phyloP scores from a whole-genome alignment of 192 early-diverging fungal species.

The Umbelopsis sp. region DNA sequence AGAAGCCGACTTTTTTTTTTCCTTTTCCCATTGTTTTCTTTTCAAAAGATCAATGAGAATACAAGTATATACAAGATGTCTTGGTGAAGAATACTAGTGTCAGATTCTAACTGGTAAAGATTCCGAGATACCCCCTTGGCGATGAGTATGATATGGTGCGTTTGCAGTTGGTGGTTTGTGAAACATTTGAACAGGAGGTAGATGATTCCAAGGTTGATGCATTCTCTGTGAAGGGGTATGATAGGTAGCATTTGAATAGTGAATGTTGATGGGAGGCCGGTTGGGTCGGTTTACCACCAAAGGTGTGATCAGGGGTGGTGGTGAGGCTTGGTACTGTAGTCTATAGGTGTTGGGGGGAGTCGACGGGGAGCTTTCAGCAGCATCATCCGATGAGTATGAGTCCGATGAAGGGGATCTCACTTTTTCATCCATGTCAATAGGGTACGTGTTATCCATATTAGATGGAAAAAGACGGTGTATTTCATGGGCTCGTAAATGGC shows the following conservation, averaged over 20 bases:
- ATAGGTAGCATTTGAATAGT: not conserved
- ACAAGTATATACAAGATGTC: not conserved
- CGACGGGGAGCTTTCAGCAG: slow-evolving; percentile 3
- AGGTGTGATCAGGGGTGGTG: slow-evolving; percentile 3
- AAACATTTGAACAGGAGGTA: slow-evolving; percentile 2
- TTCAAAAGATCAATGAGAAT: not conserved
- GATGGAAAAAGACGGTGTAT: not conserved
- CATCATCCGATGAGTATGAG: slow-evolving; percentile 13
- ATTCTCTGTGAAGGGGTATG: not conserved
- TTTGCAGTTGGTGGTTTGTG: not conserved
- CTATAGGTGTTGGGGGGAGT: slow-evolving; percentile 9
- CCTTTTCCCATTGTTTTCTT: too few relatives aligned
- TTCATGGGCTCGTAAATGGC: slow-evolving; percentile 61
- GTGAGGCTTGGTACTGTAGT: slow-evolving; percentile 13
- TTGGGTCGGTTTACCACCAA: not conserved
- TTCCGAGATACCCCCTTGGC: not conserved
- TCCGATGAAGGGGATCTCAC: slow-evolving; percentile 3
- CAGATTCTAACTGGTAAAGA: not conserved
- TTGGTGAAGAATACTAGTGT: not conserved
- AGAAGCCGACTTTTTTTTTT: not conserved
- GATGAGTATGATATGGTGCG: not conserved
- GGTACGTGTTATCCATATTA: not conserved
- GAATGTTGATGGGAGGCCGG: not conserved
- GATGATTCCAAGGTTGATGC: not conserved
- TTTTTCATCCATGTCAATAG: not conserved